Evolutionary conservation across 306 rosid genomes (phyloP), one percentile per base, ranked within the genome.

Genomic region (Cyamopsis tetragonoloba): DNA sequence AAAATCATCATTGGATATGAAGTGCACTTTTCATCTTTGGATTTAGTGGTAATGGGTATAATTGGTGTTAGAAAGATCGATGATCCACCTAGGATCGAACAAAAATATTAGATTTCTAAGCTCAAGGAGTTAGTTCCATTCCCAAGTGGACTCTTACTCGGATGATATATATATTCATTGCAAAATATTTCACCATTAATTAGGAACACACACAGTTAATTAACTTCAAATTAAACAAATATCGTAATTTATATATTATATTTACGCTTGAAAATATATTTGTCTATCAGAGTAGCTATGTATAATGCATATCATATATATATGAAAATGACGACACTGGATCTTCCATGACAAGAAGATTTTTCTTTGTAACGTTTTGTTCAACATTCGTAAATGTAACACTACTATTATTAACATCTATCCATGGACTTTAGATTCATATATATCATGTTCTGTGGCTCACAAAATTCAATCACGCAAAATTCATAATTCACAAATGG

Each of bases 11-110:
- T 61, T 61, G 19, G 31, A 55, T 7, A 9, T 48, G 47, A 19
- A 28, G 30, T 27, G 38, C 37, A 51, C 49, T 51, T 23, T 68
- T 24, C 30, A 37, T 28, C 56, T 31, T 70, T 31, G 66, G 72
- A 46, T 46, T 79, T 12, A 44, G 4, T 12, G 37, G 4, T 68
- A 68, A 28, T 43, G 22, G 28, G 43, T 51, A 65, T 66, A 30
- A 56, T 71, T 61, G 72, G 54, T 30, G 38, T 64, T 31, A 55
- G n/a, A n/a, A n/a, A n/a, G 77, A 56, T 72, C 63, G 41, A 64
- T 51, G 74, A 42, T 37, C 42, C 46, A 18, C 79, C 75, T 72
- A 55, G 86, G 83, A 81, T 86, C 83, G 74, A 73, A 81, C 72
- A 55, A 75, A 57, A 58, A 13, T 2, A 26, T 54, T n/a, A n/a